Conservation (phyloP, 1,284 basidiomycete genomes). For the Athelia psychrophila region DNA sequence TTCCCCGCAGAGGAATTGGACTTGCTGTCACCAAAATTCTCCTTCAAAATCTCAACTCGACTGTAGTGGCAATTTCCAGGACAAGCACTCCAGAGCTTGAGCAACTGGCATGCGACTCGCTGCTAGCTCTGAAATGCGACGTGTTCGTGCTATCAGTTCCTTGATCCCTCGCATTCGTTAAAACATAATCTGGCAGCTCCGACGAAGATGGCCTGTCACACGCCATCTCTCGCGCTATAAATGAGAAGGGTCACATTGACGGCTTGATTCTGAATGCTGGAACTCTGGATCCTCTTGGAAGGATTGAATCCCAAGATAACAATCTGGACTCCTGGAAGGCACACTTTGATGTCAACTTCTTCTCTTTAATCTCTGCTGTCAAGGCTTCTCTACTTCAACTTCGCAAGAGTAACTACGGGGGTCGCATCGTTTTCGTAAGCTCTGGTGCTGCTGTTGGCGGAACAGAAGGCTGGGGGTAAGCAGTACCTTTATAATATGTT, state of each 20-base stretch:
- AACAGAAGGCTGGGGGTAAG: conserved; percentile 61
- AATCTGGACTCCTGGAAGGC: conserved; percentile 52
- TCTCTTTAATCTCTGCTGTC: conserved; percentile 71
- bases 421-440: conserved; percentile 75
- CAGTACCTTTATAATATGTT: neutral
- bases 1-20: conserved; percentile 76
- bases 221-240: conserved; percentile 45
- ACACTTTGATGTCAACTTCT: conserved; percentile 82
- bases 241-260: conserved; percentile 64
- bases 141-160: conserved; percentile 46
- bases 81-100: conserved; percentile 61
- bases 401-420: conserved; percentile 56
- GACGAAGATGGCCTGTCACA: conserved; percentile 53
- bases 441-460: conserved; percentile 77
- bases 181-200: conserved; percentile 37
- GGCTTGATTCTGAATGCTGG: conserved; percentile 81
- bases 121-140: conserved; percentile 67
- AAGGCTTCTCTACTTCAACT: conserved; percentile 65
- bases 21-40: conserved; percentile 68
- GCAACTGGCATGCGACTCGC: conserved; percentile 45
- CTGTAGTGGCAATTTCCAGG: conserved; percentile 77
- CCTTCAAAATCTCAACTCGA: conserved; percentile 55
- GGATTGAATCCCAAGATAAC: conserved; percentile 33
- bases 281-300: conserved; percentile 51
- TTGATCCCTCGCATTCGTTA: conserved; percentile 7